These are phyloP conservation scores for Pichia cactophila DNA, from an alignment of 1,139 yeast species.

Conservation along the genomic window DNA sequence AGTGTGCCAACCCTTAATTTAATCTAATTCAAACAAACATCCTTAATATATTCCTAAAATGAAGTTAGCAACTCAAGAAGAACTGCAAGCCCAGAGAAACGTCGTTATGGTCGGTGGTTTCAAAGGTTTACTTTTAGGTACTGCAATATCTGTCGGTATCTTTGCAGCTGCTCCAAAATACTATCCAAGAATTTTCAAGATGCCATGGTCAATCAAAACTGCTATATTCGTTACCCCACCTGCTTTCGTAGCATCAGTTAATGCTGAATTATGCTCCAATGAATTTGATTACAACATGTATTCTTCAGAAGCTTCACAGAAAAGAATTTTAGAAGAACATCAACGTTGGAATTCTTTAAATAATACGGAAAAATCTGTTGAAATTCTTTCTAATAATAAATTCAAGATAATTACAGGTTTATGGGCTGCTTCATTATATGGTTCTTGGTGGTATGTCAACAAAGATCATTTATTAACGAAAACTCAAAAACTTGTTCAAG, in stretches of 20 bases:
- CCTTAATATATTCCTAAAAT: slow-evolving; percentile 29
- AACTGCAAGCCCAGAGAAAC: slow-evolving; percentile 53
- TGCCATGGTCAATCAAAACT: slow-evolving; percentile 49
- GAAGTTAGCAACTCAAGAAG: slow-evolving; percentile 65
- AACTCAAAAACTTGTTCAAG: slow-evolving; percentile 84
- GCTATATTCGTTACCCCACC: slow-evolving; percentile 58
- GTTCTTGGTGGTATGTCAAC: slow-evolving; percentile 73
- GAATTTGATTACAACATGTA: slow-evolving; percentile 47
- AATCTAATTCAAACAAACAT: not conserved
- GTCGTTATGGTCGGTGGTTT: slow-evolving; percentile 53
- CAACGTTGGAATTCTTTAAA: slow-evolving; percentile 45
- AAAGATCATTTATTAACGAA: slow-evolving; percentile 70
- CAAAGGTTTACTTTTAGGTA: slow-evolving; percentile 55
- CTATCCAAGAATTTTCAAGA: slow-evolving; percentile 36
- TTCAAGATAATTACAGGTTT: slow-evolving; percentile 69
- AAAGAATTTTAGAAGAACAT: slow-evolving; percentile 39
- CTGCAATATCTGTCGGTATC: slow-evolving; percentile 43
- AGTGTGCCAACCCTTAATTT: not conserved
- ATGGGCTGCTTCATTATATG: slow-evolving; percentile 84
- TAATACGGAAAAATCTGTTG: slow-evolving; percentile 22
- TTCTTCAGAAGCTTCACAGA: slow-evolving; percentile 30
- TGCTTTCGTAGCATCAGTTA: slow-evolving; percentile 44
- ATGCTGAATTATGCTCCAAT: slow-evolving; percentile 53
- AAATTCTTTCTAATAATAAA: slow-evolving; percentile 43
- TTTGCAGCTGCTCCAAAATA: slow-evolving; percentile 35